Conservation (phyloP, 1,284 basidiomycete genomes). For the Puccinia sorghi region DNA sequence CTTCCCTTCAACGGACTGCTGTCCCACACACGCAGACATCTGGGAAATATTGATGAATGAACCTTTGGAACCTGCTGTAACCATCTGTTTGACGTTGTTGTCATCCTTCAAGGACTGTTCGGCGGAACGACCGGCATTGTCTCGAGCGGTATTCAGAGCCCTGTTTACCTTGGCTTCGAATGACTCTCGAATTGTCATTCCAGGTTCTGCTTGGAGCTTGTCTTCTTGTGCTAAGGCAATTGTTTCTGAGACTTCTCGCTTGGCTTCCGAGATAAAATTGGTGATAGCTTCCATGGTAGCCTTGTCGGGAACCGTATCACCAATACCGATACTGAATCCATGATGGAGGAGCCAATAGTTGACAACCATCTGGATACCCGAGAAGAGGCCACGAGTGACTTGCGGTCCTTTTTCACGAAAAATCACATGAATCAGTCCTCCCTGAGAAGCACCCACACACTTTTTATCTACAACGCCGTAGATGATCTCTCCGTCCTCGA, state of each 20-base stretch:
- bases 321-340: slow-evolving; percentile 98
- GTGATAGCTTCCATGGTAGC: slow-evolving; percentile 85
- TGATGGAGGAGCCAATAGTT: slow-evolving; percentile 99
- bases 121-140: slow-evolving; percentile 89
- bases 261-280: slow-evolving; percentile 76
- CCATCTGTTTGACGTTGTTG: slow-evolving; percentile 99
- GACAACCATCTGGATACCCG: slow-evolving; percentile 89
- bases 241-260: slow-evolving; percentile 70
- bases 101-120: slow-evolving; percentile 95
- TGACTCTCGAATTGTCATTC: slow-evolving; percentile 99
- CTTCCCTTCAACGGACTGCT: slow-evolving; percentile 96
- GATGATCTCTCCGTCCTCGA: slow-evolving; percentile 95
- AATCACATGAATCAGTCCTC: slow-evolving; percentile 93
- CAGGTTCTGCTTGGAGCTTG: slow-evolving; percentile 79
- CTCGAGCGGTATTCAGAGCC: slow-evolving; percentile 92
- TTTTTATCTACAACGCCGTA: slow-evolving; percentile 97
- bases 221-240: slow-evolving; percentile 79
- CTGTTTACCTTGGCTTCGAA: slow-evolving; percentile 91
- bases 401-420: slow-evolving; percentile 98
- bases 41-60: slow-evolving; percentile 98
- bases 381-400: slow-evolving; percentile 87
- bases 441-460: slow-evolving; percentile 90
- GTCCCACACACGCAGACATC: slow-evolving; percentile 99
- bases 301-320: slow-evolving; percentile 93
- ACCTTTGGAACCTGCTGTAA: slow-evolving; percentile 96